These are phyloP conservation scores for Solanum boliviense DNA, from an alignment of 257 asterid species.

Conservation along the genomic window DNA sequence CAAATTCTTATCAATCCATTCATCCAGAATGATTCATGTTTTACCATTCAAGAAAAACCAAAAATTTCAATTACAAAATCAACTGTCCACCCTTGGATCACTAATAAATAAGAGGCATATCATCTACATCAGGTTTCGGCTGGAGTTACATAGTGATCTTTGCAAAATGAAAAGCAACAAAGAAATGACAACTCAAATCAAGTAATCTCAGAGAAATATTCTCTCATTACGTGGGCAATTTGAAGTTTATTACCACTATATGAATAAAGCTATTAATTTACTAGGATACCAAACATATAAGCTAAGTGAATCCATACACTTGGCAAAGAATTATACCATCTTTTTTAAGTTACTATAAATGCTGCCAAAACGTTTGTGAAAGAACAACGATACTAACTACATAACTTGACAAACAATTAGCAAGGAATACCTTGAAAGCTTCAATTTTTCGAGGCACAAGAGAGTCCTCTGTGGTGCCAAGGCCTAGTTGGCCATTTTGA, in stretches of 20 bases:
- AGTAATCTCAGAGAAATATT: not conserved
- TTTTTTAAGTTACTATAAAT: not conserved
- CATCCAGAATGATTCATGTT: not conserved
- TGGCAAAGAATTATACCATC: not conserved
- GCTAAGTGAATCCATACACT: not conserved
- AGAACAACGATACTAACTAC: not conserved
- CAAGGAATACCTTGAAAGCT: constrained; percentile 66
- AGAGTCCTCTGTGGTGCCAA: constrained; percentile 87
- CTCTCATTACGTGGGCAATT: not conserved
- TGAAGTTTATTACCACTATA: not conserved
- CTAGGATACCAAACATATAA: not conserved
- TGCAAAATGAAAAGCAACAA: not conserved
- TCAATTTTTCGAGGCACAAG: constrained; percentile 76
- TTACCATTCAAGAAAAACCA: not conserved
- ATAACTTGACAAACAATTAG: not conserved
- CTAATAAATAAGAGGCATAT: not conserved
- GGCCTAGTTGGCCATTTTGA: constrained; percentile 99
- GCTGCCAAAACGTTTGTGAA: not conserved
- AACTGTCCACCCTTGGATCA: not conserved
- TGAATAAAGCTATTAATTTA: not conserved
- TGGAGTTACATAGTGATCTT: not conserved
- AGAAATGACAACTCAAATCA: not conserved
- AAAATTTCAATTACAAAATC: not conserved
- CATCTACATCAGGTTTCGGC: not conserved
- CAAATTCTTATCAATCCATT: not conserved